Evolutionary conservation across 192 early-diverging fungal genomes (phyloP), one percentile per base, ranked within the genome.

Genomic region (Geosiphon pyriformis): DNA sequence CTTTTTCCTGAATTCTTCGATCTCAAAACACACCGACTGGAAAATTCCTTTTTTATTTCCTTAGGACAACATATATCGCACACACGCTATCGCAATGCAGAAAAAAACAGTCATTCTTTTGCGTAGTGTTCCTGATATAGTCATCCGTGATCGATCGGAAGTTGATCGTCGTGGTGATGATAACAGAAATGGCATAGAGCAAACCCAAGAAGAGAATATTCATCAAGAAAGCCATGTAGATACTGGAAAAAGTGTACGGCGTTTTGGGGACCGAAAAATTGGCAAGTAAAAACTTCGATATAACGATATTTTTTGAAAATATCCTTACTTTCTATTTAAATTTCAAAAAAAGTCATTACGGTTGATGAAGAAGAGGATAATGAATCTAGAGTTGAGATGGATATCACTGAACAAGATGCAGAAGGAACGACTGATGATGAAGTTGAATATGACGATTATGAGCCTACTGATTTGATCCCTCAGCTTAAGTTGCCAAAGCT

Each of bases 31-130:
- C 25, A 12, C 6, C 37, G 2, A 37, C 20, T 42, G 8, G 29
- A 48, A 29, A 8, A 49, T 34, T 49, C 26, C 3, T 72, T 59
- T 29, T 55, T 65, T 23, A 69, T 31, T 34, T 31, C 22, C 46
- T 27, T 49, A 88, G 82, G 86, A 87, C n/a, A 92, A 89, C 72
- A 83, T 88, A 59, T 99, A 91, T 70, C 87, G 95, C 48, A 87
- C 82, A 37, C 90, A 93, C 61, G 95, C 90, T 1, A 83, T 80
- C 26, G 84, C 86, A 1, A 88, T 99, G 91, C 83, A 85, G 59
- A 82, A 87, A 25, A 88, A 84, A 71, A 87, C 91, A 0, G 82
- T 82, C 17, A 76, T 83, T 55, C 70, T 98, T 18, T 74, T 96
- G 65, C 84, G 85, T 34, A 76, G 80, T n/a, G 88, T 96, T 18